phyloP scores from a whole-genome alignment of 139 green algal species.

The Chlorella sorokiniana region DNA sequence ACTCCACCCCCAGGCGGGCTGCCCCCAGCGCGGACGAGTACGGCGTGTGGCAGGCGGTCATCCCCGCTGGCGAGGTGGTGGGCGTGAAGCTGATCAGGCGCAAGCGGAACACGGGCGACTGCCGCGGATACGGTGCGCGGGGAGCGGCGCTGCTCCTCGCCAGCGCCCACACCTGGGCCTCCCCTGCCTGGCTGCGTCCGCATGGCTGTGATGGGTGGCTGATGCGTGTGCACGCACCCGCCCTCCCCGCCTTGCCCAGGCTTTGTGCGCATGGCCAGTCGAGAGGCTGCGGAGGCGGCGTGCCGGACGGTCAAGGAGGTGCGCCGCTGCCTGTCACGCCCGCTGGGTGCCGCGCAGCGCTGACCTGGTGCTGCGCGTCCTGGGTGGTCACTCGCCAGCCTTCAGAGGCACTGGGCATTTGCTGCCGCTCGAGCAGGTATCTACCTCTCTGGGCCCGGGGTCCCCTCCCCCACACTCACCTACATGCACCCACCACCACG shows the following conservation, averaged over 20 bases:
- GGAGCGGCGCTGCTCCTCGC: neutral
- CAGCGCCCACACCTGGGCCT: neutral
- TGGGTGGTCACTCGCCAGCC: too few relatives aligned
- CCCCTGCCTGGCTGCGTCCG: neutral
- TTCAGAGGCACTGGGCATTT: too few relatives aligned
- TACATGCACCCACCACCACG: neutral
- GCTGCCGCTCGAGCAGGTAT: too few relatives aligned
- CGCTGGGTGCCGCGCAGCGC: too few relatives aligned
- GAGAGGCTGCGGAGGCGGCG: neutral
- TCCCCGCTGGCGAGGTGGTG: constrained; percentile 20
- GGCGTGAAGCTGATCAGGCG: constrained; percentile 23
- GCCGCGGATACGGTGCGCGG: constrained; percentile 28
- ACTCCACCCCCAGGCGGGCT: constrained; percentile 4
- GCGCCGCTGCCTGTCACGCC: neutral
- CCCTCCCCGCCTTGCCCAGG: neutral
- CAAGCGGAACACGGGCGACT: constrained; percentile 22
- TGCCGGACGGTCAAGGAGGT: constrained; percentile 21
- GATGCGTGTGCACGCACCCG: neutral
- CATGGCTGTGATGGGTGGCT: neutral
- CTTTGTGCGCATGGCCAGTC: constrained; percentile 12
- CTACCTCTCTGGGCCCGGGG: too few relatives aligned
- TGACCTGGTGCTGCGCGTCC: too few relatives aligned
- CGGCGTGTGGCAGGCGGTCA: constrained; percentile 13
- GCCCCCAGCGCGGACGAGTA: constrained; percentile 9
- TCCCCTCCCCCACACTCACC: too few relatives aligned